Percentiles rank a stretch among this genome's conserved stretches.
These are phyloP conservation scores for Kodamaea plutei DNA, from an alignment of 1,139 yeast genomes.

Conservation along the genomic window DNA sequence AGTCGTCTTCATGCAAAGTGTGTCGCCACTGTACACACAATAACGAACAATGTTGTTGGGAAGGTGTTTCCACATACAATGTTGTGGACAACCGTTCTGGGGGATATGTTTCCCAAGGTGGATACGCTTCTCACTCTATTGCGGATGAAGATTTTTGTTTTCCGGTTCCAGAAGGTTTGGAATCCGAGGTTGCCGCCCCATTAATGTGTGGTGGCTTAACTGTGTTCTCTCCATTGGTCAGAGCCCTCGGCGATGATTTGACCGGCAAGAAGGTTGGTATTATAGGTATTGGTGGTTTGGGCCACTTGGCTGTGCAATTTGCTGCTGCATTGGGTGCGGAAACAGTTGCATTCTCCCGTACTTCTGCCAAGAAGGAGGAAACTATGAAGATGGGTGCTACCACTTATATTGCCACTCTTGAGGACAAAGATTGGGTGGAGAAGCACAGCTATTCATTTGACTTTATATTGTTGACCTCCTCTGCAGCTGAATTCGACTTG, in stretches of 20 bases:
- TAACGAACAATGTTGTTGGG: slow-evolving; percentile 49
- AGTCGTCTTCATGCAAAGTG: slow-evolving; percentile 41
- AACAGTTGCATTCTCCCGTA: slow-evolving; percentile 38
- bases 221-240: slow-evolving; percentile 51
- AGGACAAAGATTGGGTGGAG: slow-evolving; percentile 31
- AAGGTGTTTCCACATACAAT: slow-evolving; percentile 45
- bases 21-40: slow-evolving; percentile 46
- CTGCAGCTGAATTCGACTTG: slow-evolving; percentile 33
- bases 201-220: slow-evolving; percentile 68
- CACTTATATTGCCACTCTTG: slow-evolving; percentile 37
- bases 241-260: slow-evolving; percentile 27
- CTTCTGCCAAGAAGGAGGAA: slow-evolving; percentile 33
- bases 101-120: slow-evolving; percentile 50
- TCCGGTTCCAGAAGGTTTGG: slow-evolving; percentile 52
- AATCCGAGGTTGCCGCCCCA: slow-evolving; percentile 52
- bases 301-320: slow-evolving; percentile 40
- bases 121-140: slow-evolving; percentile 55
- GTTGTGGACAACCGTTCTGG: slow-evolving; percentile 27
- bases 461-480: slow-evolving; percentile 46
- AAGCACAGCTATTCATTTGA: slow-evolving; percentile 37
- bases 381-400: slow-evolving; percentile 36
- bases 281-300: slow-evolving; percentile 46
- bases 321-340: slow-evolving; percentile 42
- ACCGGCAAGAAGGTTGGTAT: slow-evolving; percentile 43
- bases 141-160: slow-evolving; percentile 52